Base-by-base conservation (phyloP, 2,329 filamentous ascomycete genomes). In the Fusarium sp. region DNA sequence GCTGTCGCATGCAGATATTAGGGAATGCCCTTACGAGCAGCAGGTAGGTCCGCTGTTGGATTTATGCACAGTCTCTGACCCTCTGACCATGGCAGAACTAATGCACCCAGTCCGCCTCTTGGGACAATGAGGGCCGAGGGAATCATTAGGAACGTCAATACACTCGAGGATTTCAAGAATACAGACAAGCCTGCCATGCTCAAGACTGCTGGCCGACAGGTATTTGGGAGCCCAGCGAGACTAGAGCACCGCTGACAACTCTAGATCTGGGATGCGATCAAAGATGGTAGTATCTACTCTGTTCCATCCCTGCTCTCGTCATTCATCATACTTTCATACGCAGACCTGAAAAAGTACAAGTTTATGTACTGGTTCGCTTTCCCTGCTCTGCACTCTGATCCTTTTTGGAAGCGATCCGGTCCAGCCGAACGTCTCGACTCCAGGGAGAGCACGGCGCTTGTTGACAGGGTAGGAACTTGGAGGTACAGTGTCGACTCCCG, bases 331-430 rank as follows among this genome's bases (percentile, higher is more conserved):
- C 90, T 98, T 49, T 97, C 94, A 21, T 99, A 94, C 80, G 95
- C 96, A 70, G 95, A 99, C 79, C 88, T 99, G 38, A 99, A 99
- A 82, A 98, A 97, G 79, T 98, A 98, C 84, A 94, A 92, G 71
- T 98, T 98, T 80, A 94, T 92, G n/a, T 98, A 98, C 83, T 97
- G 97, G 91, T 98, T 98, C 82, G 95, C 93, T 10, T 99, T 97
- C 78, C 96, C 96, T 2, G 94, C 95, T 21, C 87, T 99, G 48
- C 95, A 97, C 80, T 97, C 95, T 8, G 92, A 95, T 60, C 94
- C 94, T 4, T 86, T 88, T 33, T 99, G 96, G 96, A 91, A 89
- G 75, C 85, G 91, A 57, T 81, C 86, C 4, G 87, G 85, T 5
- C 84, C 84, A 14, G 84, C 89, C 52, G 82, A 85, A 59, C 86